Evolutionary conservation across 139 green algal genomes (phyloP).

Genomic region (Desmodesmus armatus): DNA sequence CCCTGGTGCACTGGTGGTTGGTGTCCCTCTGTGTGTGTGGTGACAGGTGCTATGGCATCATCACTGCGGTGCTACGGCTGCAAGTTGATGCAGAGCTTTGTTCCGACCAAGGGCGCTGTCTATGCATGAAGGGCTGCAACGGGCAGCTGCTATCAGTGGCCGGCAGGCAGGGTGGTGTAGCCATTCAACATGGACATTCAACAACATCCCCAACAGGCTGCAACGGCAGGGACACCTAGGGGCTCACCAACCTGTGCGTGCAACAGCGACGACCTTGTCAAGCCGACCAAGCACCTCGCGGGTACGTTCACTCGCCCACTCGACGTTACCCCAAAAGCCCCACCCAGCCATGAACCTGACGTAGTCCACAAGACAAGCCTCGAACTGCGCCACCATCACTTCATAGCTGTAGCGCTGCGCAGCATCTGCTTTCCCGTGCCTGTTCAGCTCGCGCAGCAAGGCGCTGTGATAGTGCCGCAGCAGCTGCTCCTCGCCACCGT

Average conservation of each 20-base stretch:
- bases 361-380: conserved; percentile 58
- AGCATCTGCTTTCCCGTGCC: neutral
- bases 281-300: conserved; percentile 19
- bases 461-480: conserved; percentile 59
- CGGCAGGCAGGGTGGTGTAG: too few species aligned
- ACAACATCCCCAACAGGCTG: too few species aligned
- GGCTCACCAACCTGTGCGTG: conserved; percentile 15
- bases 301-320: conserved; percentile 27
- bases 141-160: too few species aligned
- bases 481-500: conserved; percentile 55
- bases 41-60: too few species aligned
- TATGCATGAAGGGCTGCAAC: too few species aligned
- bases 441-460: conserved; percentile 36
- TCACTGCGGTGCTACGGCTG: too few species aligned
- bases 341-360: conserved; percentile 73
- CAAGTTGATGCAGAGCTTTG: too few species aligned
- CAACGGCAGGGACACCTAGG: too few species aligned
- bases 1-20: too few species aligned
- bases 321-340: conserved; percentile 54
- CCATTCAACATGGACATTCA: too few species aligned
- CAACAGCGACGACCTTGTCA: neutral
- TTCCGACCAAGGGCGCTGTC: too few species aligned
- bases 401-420: conserved; percentile 35
- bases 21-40: too few species aligned
- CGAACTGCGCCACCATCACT: conserved; percentile 41